Conservation (phyloP, 2,329 filamentous ascomycete species). For the Trichocomaceae sp. region DNA sequence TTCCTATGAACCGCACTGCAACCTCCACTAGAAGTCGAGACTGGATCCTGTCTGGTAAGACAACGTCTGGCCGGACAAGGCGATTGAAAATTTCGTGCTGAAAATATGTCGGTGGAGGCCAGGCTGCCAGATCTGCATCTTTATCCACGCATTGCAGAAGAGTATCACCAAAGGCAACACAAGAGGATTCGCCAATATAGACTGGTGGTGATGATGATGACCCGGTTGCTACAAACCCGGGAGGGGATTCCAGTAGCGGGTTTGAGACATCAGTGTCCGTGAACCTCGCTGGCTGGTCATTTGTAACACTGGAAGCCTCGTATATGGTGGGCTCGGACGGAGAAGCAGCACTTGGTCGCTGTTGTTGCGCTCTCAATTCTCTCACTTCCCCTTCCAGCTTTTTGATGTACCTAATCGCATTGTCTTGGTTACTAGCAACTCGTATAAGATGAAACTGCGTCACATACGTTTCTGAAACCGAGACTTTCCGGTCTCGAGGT, state of each 20-base stretch:
- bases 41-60: conserved; percentile 19
- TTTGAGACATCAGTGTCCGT: conserved; percentile 12
- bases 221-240: conserved; percentile 14
- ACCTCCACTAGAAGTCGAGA: conserved; percentile 17
- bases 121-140: conserved; percentile 12
- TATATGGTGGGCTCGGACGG: conserved; percentile 3
- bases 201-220: conserved; percentile 14
- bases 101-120: conserved; percentile 9
- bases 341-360: conserved; percentile 2
- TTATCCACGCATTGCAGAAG: conserved; percentile 17
- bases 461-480: conserved; percentile 19
- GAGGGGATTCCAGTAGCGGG: conserved; percentile 11
- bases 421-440: conserved; percentile 4
- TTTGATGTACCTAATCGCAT: conserved; percentile 17
- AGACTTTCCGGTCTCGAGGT: conserved; percentile 28
- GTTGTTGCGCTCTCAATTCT: conserved; percentile 3
- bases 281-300: conserved; percentile 6
- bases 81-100: conserved; percentile 12
- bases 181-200: conserved; percentile 20
- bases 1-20: conserved; percentile 19
- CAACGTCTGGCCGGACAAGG: conserved; percentile 13
- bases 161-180: conserved; percentile 20
- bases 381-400: conserved; percentile 11
- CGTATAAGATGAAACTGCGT: neutral
- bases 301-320: conserved; percentile 4